Base-by-base conservation (phyloP, 139 green algal genomes). In the Micractinium conductrix region DNA sequence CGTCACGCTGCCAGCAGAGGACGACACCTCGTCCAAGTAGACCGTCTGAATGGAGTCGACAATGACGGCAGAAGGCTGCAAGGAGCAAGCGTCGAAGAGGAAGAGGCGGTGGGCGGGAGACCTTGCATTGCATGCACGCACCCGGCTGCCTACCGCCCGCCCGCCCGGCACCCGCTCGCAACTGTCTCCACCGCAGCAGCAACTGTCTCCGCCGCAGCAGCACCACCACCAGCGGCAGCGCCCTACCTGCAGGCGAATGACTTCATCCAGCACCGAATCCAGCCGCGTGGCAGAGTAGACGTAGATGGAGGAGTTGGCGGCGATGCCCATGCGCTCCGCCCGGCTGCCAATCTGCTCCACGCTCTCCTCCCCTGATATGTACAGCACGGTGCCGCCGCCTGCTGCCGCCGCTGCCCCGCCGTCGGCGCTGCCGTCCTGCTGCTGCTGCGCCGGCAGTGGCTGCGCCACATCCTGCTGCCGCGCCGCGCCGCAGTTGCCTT, bases 41-140 rank as follows among this genome's bases (percentile, higher is more conserved):
- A 99, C 94, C 0, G 97, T 99, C 85, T 99, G 95, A 68, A 99
- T 98, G 53, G 91, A 96, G 90, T 99, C 97, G 8, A 99, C 76
- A 14, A 99, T 87, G 8, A 98, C 84, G 8, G 93, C 95, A 9
- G 84, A 74, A 0, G 96, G 96, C 38, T 87, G 48, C 10, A 58
- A 58, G 48, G 14, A 58, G 48, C n/a, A 58, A 14, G 48, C 14
- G 48, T 10, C 14, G 48, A 58, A 58, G 48, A 58, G 48, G 48
- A 14, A 58, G 48, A 10, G 14, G 48, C n/a, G n/a, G n/a, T n/a
- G n/a, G n/a, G n/a, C n/a, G n/a, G n/a, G n/a, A n/a, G n/a, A n/a
- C n/a, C n/a, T n/a, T n/a, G n/a, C n/a, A n/a, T n/a, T n/a, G n/a
- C n/a, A n/a, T n/a, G n/a, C n/a, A n/a, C n/a, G n/a, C n/a, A n/a